Base-by-base conservation (phyloP, 306 rosid genomes). In the Fragaria vesca region DNA sequence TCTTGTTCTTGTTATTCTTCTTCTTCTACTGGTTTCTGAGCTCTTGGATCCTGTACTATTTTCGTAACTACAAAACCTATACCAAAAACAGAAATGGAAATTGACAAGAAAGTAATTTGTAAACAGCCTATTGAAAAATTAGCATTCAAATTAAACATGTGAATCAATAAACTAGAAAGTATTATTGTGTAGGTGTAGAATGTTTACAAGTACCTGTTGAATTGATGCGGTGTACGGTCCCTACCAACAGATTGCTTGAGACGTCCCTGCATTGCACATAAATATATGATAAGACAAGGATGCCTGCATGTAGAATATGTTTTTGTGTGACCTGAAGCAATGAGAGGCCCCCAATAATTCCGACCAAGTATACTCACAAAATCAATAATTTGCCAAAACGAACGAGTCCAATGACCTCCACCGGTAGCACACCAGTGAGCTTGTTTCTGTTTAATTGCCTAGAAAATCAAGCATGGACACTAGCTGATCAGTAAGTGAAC, bases 401-500 rank as follows among this genome's bases (percentile, higher is more conserved):
- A 70, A 82, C 68, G n/a, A 82, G 84, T 28, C 63, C 45, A 15
- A 82, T 47, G 77, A 86, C 36, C 48, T 55, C 66, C 0, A 40
- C 1, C 6, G 84, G 86, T 51, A 80, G 8, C 6, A 0, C 8
- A 50, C 82, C 88, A 43, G 28, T 68, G n/a, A 79, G 52, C 58
- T 47, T 68, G 67, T 79, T 85, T 20, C 42, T 46, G 26, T 76
- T 71, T 67, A 82, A 76, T 72, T 69, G 54, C 85, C 80, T 85
- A 65, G 48, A 16, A 46, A 79, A 52, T 18, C 12, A 68, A 3
- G 55, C 72, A 32, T 24, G 57, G 32, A 4, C 2, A 32, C 40
- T 32, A 24, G 4, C 13, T 28, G 21, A 34, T 32, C 21, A 34
- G n/a, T 69, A 40, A 26, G 60, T 55, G 6, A 54, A 57, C 38